These are phyloP conservation scores for Kluyveromyces dobzhanskii DNA, from an alignment of 805 yeast species.

Conservation along the genomic window DNA sequence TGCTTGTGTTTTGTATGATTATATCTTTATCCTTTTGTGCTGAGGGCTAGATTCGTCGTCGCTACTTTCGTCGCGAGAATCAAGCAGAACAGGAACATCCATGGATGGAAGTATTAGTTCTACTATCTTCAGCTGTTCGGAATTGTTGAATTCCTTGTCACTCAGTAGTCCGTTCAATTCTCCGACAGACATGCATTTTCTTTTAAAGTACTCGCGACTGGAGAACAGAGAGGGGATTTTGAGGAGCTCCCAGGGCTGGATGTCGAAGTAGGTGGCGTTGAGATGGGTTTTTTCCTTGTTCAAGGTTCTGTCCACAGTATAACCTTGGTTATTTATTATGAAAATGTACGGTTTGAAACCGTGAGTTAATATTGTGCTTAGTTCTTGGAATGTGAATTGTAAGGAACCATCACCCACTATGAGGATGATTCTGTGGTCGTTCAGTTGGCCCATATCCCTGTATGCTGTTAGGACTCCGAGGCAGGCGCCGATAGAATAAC, in stretches of 20 bases:
- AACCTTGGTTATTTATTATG: constrained; percentile 56
- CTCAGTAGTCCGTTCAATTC: constrained; percentile 39
- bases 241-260: constrained; percentile 54
- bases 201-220: constrained; percentile 39
- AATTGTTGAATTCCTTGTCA: constrained; percentile 32
- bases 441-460: constrained; percentile 34
- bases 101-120: constrained; percentile 50
- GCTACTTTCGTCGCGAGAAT: constrained; percentile 6
- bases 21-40: no score
- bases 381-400: constrained; percentile 58
- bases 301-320: constrained; percentile 56
- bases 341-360: constrained; percentile 49
- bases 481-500: constrained; percentile 57
- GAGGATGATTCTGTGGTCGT: constrained; percentile 41
- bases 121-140: constrained; percentile 42
- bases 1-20: no score
- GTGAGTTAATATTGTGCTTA: constrained; percentile 50
- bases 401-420: constrained; percentile 66
- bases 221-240: constrained; percentile 43
- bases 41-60: background rate
- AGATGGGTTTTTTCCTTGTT: constrained; percentile 35
- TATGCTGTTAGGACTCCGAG: constrained; percentile 55
- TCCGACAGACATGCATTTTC: constrained; percentile 38
- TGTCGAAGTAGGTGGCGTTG: constrained; percentile 48
- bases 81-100: constrained; percentile 43